phyloP scores from a whole-genome alignment of 352 stramenopile species.

The Phytophthora multivora region DNA sequence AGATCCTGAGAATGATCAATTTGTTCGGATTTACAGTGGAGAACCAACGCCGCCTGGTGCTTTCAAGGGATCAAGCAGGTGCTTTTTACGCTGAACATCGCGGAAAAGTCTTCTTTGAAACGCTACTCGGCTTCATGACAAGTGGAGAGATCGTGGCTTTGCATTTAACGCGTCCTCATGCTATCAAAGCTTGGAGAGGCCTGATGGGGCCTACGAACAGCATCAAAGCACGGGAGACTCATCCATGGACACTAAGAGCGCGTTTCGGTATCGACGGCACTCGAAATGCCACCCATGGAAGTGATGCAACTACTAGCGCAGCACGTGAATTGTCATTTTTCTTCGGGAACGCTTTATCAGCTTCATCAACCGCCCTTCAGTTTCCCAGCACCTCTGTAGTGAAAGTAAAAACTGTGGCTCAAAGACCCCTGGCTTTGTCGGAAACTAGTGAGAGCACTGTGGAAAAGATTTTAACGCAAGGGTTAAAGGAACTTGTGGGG shows the following conservation, averaged over 20 bases:
- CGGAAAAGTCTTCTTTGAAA: slow-evolving; percentile 65
- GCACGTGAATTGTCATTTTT: slow-evolving; percentile 78
- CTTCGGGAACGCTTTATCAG: slow-evolving; percentile 49
- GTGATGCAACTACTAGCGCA: slow-evolving; percentile 61
- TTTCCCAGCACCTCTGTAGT: neutral
- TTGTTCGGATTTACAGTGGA: slow-evolving; percentile 61
- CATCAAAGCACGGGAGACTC: slow-evolving; percentile 41
- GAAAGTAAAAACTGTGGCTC: slow-evolving; percentile 12
- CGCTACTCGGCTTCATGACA: slow-evolving; percentile 70
- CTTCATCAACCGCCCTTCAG: slow-evolving; percentile 9
- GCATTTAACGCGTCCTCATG: slow-evolving; percentile 45
- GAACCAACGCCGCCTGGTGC: slow-evolving; percentile 35
- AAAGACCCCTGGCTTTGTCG: slow-evolving; percentile 5
- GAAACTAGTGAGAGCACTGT: slow-evolving; percentile 13
- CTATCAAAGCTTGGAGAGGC: slow-evolving; percentile 67
- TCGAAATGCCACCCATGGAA: slow-evolving; percentile 84
- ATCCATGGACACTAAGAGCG: slow-evolving; percentile 66
- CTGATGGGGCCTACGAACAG: slow-evolving; percentile 86
- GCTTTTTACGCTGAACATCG: slow-evolving; percentile 71
- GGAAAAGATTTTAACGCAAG: slow-evolving; percentile 45
- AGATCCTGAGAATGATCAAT: slow-evolving; percentile 46
- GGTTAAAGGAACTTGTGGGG: slow-evolving; percentile 44
- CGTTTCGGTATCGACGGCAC: slow-evolving; percentile 83
- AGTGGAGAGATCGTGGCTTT: slow-evolving; percentile 65
- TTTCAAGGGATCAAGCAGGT: slow-evolving; percentile 52